Evolutionary conservation across 2,329 filamentous ascomycete genomes (phyloP), one percentile per base, ranked within the genome.

Genomic region (Capronia americana): DNA sequence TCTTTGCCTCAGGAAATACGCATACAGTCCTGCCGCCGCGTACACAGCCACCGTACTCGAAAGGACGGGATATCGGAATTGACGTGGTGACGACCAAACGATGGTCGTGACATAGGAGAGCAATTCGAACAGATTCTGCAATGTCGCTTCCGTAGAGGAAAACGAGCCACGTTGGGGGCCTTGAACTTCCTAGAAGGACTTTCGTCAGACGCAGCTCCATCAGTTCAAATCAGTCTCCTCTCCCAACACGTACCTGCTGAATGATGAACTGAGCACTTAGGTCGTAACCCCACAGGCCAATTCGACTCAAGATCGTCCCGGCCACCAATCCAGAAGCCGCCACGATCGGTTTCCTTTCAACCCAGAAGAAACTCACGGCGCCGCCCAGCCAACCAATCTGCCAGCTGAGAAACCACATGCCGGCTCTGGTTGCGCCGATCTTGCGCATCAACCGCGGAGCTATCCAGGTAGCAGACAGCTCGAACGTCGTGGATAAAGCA

Each of bases 41-140:
- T 77, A 80, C 0, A 89, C 82, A 0, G 87, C 86, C 0, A 73
- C 78, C 2, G 84, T 81, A 63, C 86, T 90, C 55, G 91, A 82
- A 6, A 85, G 75, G 0, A 86, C 84, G 0, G 90, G 89, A 74
- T 85, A 88, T 63, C 80, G 80, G 74, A 93, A 93, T 71, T 91
- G 83, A 3, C 84, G 81, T 0, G 90, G 90, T 0, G 79, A 78
- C 0, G 85, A 81, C 67, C 88, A 92, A 3, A 88, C 74, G 66
- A 92, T 87, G 0, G 90, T 93, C 0, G 84, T 83, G 0, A 82
- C 82, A 73, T 87, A 92, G 0, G 89, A 88, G 1, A 88, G 76
- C 56, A 92, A 81, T 75, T 93, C 90, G 67, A 92, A 92, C 0
- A 85, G 70, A 67, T 88, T 92, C 74, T 93, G 90, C 46, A 88